Conservation (phyloP, 1,284 basidiomycete species). For the Fistulinella staudtii region DNA sequence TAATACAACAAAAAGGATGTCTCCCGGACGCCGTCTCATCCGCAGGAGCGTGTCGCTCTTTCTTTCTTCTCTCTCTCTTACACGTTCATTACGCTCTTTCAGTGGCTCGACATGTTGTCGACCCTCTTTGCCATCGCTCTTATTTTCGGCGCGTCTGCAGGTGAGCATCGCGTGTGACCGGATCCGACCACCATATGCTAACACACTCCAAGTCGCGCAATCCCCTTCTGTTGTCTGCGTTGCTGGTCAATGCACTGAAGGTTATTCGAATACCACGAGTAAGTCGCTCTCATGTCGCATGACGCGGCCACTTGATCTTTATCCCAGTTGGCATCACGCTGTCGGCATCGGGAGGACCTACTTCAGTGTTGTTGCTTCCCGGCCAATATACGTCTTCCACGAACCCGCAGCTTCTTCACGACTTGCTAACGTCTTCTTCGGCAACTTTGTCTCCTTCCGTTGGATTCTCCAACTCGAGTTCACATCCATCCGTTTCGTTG, state of each 20-base stretch:
- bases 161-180: constrained; percentile 34
- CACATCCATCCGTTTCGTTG: constrained; percentile 43
- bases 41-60: constrained; percentile 21
- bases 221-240: constrained; percentile 65
- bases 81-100: constrained; percentile 28
- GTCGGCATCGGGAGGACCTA: constrained; percentile 48
- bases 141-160: constrained; percentile 44
- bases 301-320: constrained; percentile 15
- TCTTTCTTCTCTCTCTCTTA: constrained; percentile 20
- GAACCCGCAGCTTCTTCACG: constrained; percentile 65
- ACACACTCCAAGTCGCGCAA: constrained; percentile 45
- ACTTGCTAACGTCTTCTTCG: constrained; percentile 59
- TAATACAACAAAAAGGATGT: constrained; percentile 30
- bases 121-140: constrained; percentile 43
- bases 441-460: constrained; percentile 53
- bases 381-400: constrained; percentile 69
- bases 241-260: constrained; percentile 79
- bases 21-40: background rate
- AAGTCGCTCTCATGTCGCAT: constrained; percentile 27
- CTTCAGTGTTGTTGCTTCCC: constrained; percentile 61
- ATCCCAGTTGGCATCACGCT: constrained; percentile 60
- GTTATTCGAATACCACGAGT: constrained; percentile 68
- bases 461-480: constrained; percentile 54
- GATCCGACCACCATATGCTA: background rate
- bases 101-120: constrained; percentile 42